Percentiles rank a stretch among this genome's conserved stretches.
phyloP scores from a whole-genome alignment of 257 asterid genomes.

The Jasminum sambac region DNA sequence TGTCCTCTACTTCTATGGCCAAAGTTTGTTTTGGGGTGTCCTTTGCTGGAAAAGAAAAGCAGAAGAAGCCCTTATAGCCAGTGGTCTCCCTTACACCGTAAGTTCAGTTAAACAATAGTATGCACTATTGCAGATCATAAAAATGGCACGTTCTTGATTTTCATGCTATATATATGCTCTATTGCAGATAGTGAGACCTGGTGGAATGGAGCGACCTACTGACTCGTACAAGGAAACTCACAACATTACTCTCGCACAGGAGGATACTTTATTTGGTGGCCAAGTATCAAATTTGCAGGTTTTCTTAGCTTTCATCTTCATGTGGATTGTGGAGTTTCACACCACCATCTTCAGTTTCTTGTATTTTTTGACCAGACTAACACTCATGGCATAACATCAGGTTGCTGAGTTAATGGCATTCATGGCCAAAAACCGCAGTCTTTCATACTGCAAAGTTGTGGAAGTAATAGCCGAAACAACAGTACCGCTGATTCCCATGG shows the following conservation, averaged over 20 bases:
- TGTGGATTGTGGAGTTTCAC: not conserved
- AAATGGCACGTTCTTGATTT: not conserved
- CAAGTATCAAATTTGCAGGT: conserved; percentile 96
- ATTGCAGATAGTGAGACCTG: conserved; percentile 90
- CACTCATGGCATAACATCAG: conserved; percentile 42
- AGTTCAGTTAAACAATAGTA: conserved; percentile 34
- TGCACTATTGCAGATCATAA: not conserved
- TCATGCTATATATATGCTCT: conserved; percentile 8
- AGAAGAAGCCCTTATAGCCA: conserved; percentile 86
- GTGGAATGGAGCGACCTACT: conserved; percentile 98
- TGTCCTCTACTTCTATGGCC: conserved; percentile 19
- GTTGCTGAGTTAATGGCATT: conserved; percentile 89
- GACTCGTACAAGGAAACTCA: conserved; percentile 95
- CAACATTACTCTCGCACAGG: conserved; percentile 67
- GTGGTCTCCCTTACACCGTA: conserved; percentile 89
- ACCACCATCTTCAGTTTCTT: not conserved
- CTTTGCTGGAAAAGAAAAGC: conserved; percentile 88
- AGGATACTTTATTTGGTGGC: conserved; percentile 92
- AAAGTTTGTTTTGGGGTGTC: conserved; percentile 97
- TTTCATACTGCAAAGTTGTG: conserved; percentile 82
- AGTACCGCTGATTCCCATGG: conserved; percentile 72
- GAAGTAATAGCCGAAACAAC: conserved; percentile 95
- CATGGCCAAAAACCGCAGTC: conserved; percentile 70
- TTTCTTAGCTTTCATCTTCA: conserved; percentile 19
- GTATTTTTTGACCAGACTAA: conserved; percentile 13